A percentile compares a stretch with the other conserved stretches of the same genome.
Evolutionary conservation across 139 green algal species (phyloP).

Genomic region (Pycnococcus provasolii): DNA sequence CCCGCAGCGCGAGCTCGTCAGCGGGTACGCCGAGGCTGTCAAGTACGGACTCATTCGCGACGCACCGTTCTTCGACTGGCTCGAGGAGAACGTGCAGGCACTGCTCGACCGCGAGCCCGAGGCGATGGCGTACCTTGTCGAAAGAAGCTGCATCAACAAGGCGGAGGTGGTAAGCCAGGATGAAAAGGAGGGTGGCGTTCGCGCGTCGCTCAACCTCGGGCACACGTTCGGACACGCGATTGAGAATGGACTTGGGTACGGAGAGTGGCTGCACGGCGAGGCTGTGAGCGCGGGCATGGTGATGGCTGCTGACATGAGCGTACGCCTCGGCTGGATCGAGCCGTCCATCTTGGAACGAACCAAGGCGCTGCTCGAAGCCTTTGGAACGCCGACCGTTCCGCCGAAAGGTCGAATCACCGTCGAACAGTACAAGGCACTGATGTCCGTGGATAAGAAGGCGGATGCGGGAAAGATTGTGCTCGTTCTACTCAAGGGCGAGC

Average conservation of each 20-base stretch:
- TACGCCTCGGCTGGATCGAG: slow-evolving; percentile 85
- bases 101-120: slow-evolving; percentile 68
- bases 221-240: slow-evolving; percentile 99
- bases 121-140: slow-evolving; percentile 78
- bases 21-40: slow-evolving; percentile 89
- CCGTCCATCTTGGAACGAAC: slow-evolving; percentile 50
- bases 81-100: slow-evolving; percentile 60
- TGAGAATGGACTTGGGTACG: slow-evolving; percentile 66
- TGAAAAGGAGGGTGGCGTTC: slow-evolving; percentile 86
- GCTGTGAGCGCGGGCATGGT: slow-evolving; percentile 83
- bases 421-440: slow-evolving; percentile 70
- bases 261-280: slow-evolving; percentile 83
- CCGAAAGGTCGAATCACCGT: slow-evolving; percentile 54
- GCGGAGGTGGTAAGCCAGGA: slow-evolving; percentile 76
- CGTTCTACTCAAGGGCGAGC: slow-evolving; percentile 79
- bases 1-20: slow-evolving; percentile 78
- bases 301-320: slow-evolving; percentile 91
- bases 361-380: slow-evolving; percentile 47
- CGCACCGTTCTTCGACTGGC: slow-evolving; percentile 83
- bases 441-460: slow-evolving; percentile 97
- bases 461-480: slow-evolving; percentile 75
- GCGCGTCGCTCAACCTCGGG: slow-evolving; percentile 93
- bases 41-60: slow-evolving; percentile 98
- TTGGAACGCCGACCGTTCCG: slow-evolving; percentile 53
- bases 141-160: slow-evolving; percentile 95